Evolutionary conservation across 116 monocot genomes (phyloP).

Genomic region (Trichopus zeylanicus): DNA sequence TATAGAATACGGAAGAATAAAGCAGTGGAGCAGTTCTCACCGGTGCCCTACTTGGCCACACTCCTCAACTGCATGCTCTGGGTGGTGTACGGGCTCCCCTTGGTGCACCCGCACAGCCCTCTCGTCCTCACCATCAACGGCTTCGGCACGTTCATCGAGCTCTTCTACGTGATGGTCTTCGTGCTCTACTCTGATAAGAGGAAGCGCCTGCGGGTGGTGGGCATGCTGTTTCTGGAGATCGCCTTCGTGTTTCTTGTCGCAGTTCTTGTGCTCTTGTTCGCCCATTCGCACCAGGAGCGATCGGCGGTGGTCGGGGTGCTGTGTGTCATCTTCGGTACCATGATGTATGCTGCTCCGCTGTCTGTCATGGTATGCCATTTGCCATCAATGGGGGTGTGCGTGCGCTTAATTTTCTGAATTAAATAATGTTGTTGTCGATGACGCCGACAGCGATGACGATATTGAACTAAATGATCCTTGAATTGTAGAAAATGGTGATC

Average conservation of each 20-base stretch:
- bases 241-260: conserved; percentile 34
- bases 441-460: too few species aligned
- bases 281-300: conserved; percentile 36
- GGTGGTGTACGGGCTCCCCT: conserved; percentile 63
- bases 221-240: conserved; percentile 24
- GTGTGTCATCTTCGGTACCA: conserved; percentile 47
- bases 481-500: conserved; percentile 17
- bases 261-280: conserved; percentile 26
- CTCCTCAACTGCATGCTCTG: conserved; percentile 74
- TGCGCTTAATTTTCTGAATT: too few species aligned
- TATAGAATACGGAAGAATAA: conserved; percentile 47
- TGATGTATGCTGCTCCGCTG: conserved; percentile 62
- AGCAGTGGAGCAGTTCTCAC: conserved; percentile 64
- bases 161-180: conserved; percentile 50
- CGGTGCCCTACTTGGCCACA: conserved; percentile 55
- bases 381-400: neutral
- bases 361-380: conserved; percentile 47
- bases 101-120: conserved; percentile 61
- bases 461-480: too few species aligned
- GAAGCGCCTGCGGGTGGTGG: conserved; percentile 17
- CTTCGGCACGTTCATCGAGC: conserved; percentile 44
- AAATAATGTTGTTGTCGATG: too few species aligned
- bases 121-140: conserved; percentile 72
- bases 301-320: conserved; percentile 51
- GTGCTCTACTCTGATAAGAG: conserved; percentile 34